A percentile compares a stretch with the other conserved stretches of the same genome.
These are phyloP conservation scores for Hagleromyces aurorensis DNA, from an alignment of 805 yeast species.

Conservation along the genomic window DNA sequence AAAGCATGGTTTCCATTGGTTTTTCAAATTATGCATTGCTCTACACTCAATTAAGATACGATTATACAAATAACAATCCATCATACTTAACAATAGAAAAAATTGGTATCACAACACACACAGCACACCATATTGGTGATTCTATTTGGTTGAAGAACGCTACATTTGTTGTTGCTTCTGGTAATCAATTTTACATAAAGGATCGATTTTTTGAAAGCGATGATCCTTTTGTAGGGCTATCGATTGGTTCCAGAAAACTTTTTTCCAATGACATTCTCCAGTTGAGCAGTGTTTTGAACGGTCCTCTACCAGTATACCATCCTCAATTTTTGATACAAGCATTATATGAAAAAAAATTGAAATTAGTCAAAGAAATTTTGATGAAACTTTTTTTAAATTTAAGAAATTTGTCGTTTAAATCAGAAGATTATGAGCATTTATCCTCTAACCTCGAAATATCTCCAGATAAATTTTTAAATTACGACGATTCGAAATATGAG, in stretches of 20 bases:
- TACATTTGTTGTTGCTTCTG: constrained; percentile 73
- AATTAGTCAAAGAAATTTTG: constrained; percentile 49
- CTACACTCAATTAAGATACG: constrained; percentile 79
- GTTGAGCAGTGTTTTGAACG: constrained; percentile 71
- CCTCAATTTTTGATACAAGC: constrained; percentile 81
- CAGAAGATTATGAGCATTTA: constrained; percentile 25
- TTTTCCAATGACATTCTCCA: constrained; percentile 51
- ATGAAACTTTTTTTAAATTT: constrained; percentile 44
- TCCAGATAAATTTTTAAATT: constrained; percentile 20
- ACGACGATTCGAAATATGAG: constrained; percentile 20
- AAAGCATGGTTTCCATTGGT: constrained; percentile 75
- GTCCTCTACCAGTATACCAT: constrained; percentile 83
- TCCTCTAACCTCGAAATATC: constrained; percentile 30
- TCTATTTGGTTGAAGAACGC: constrained; percentile 81
- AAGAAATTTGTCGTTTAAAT: constrained; percentile 44
- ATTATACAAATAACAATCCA: constrained; percentile 75
- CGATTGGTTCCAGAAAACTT: constrained; percentile 53
- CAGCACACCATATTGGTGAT: constrained; percentile 81
- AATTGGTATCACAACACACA: constrained; percentile 60
- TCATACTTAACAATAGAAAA: constrained; percentile 69
- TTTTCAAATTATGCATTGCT: constrained; percentile 54
- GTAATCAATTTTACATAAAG: constrained; percentile 80
- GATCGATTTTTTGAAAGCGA: constrained; percentile 56
- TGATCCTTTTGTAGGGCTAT: constrained; percentile 44
- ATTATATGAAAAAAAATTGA: constrained; percentile 51